Percentiles rank a stretch among this genome's conserved stretches.
phyloP scores from a whole-genome alignment of 2,329 filamentous ascomycete genomes.

The Cyphellophora attinorum region DNA sequence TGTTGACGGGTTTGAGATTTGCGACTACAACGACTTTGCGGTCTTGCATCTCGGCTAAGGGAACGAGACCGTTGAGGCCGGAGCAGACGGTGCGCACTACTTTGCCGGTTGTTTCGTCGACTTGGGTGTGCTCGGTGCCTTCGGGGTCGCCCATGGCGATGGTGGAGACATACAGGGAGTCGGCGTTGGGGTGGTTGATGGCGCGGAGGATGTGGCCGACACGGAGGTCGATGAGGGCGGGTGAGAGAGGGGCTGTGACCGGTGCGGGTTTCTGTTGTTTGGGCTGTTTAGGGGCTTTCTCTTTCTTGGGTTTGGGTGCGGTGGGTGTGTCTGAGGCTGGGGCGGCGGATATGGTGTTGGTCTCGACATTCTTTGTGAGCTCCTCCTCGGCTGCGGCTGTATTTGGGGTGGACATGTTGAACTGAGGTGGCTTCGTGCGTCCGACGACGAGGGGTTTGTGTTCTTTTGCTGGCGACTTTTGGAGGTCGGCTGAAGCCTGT shows the following conservation, averaged over 20 bases:
- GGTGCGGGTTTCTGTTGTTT: constrained; percentile 62
- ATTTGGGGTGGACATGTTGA: constrained; percentile 5
- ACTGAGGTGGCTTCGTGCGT: constrained; percentile 16
- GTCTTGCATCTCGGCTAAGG: constrained; percentile 91
- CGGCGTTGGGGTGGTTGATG: constrained; percentile 89
- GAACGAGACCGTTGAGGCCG: constrained; percentile 84
- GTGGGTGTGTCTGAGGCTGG: constrained; percentile 7
- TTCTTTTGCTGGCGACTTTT: constrained; percentile 4
- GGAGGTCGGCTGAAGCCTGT: not conserved
- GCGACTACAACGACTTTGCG: constrained; percentile 92
- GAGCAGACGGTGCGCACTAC: constrained; percentile 93
- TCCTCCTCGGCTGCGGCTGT: constrained; percentile 22
- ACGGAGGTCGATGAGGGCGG: constrained; percentile 81
- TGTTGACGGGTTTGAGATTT: constrained; percentile 98
- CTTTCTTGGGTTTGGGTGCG: constrained; percentile 48
- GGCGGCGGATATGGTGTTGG: constrained; percentile 13
- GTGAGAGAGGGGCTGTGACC: constrained; percentile 66
- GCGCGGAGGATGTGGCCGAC: constrained; percentile 97
- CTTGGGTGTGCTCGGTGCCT: constrained; percentile 73
- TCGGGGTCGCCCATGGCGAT: constrained; percentile 87
- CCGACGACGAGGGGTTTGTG: constrained; percentile 19
- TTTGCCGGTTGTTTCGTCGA: constrained; percentile 75
- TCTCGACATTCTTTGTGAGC: constrained; percentile 18
- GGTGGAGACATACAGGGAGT: constrained; percentile 89
- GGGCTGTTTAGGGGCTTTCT: constrained; percentile 89